Evolutionary conservation across 305 asterid species (phyloP), one percentile per base, ranked within the genome.

Genomic region (Solanum aculeatissimum): DNA sequence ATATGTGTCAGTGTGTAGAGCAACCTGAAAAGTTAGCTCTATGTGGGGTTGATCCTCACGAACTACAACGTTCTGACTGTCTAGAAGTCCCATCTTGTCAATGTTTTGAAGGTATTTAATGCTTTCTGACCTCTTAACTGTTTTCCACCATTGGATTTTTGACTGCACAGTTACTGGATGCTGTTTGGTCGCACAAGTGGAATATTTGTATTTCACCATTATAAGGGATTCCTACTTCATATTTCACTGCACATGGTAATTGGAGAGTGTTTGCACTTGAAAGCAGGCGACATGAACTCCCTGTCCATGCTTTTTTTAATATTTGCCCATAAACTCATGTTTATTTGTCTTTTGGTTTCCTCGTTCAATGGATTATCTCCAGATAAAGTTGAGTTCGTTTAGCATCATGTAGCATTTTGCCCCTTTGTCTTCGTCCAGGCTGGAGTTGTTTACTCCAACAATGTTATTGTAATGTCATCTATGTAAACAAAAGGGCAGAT

Each of bases 401-500:
- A 16, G 63, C 82, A 27, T 77, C 47, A 16, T 27, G 40, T 77
- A 49, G 51, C 63, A 49, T 77, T 49, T 77, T 86, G 49, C 83
- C 86, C 81, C 49, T 86, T 72, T 77, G 35, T 88, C 58, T 85
- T 80, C 7, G 7, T 81, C 45, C 95, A 95, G 97, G 98, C 93
- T 75, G 98, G 98, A 86, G 86, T 95, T 90, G 92, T 95, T 70
- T 95, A 95, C 92, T 93, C 98, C 47, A 93, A 95, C 84, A 90
- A 90, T 85, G 96, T 95, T 55, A 87, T 93, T 79, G 23, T 93
- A 86, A 87, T 92, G 93, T 88, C 97, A 84, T 89, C 94, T 84
- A 62, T 80, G 83, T 93, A 87, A 84, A 62, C 94, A 18, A 92
- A 91, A 86, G 91, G 88, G 83, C 91, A 85, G 82, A 85, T 90